phyloP scores from a whole-genome alignment of 2,329 filamentous ascomycete species.

The Tolypocladium inflatum region DNA sequence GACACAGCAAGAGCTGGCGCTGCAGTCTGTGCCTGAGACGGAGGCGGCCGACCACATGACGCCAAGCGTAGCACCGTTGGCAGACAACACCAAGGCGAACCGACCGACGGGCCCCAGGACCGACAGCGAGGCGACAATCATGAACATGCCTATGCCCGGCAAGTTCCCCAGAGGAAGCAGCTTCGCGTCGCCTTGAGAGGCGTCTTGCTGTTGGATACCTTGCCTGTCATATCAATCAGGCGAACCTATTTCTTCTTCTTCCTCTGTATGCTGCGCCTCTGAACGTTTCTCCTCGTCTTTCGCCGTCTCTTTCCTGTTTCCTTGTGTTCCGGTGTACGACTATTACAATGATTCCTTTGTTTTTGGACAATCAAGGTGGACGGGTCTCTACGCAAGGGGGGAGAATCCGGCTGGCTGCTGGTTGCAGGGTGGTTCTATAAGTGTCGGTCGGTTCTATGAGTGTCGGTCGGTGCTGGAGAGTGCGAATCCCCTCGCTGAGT shows the following conservation, averaged over 20 bases:
- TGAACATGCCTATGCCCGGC: conserved; percentile 60
- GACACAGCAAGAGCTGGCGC: conserved; percentile 12
- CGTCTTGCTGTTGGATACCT: neutral
- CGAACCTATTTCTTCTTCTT: neutral
- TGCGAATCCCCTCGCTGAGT: neutral
- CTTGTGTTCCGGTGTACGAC: neutral
- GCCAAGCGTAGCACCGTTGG: conserved; percentile 2
- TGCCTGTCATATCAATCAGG: neutral
- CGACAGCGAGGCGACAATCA: conserved; percentile 45
- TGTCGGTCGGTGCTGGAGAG: neutral
- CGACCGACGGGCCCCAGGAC: conserved; percentile 21
- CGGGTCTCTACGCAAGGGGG: too few relatives aligned
- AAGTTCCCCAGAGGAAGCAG: conserved; percentile 43
- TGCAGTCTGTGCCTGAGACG: conserved; percentile 9
- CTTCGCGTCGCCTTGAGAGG: conserved; percentile 25
- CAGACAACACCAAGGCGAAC: conserved; percentile 1
- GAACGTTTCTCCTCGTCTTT: neutral
- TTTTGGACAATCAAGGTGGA: neutral
- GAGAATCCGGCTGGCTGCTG: neutral
- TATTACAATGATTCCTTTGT: neutral
- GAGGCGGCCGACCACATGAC: conserved; percentile 6
- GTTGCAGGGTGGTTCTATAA: neutral
- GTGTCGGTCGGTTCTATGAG: neutral
- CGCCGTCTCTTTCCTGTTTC: neutral
- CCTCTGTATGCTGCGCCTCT: neutral